Conservation (phyloP, 129 eudicot genomes). For the Flaveria sonorensis region DNA sequence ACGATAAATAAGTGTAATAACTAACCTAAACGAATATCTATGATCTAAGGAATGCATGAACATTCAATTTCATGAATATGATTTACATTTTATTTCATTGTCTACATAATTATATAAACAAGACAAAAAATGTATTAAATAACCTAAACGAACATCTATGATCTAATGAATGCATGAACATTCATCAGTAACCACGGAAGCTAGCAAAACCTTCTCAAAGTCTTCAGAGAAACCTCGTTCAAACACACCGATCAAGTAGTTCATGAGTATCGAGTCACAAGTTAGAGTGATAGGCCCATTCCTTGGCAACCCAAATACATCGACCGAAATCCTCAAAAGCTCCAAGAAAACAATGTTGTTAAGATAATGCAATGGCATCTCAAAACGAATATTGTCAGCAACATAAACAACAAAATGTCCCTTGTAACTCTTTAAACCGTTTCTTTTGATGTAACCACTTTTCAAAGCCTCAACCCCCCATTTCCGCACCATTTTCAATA, state of each 20-base stretch:
- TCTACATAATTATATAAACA: neutral
- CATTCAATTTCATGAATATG: neutral
- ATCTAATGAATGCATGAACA: slow-evolving; percentile 15
- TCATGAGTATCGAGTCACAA: slow-evolving; percentile 41
- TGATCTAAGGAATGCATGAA: slow-evolving; percentile 14
- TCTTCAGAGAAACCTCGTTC: slow-evolving; percentile 35
- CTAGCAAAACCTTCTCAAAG: slow-evolving; percentile 33
- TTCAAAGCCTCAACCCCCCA: slow-evolving; percentile 35
- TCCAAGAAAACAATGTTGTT: slow-evolving; percentile 49
- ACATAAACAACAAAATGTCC: slow-evolving; percentile 68
- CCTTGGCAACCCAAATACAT: slow-evolving; percentile 50
- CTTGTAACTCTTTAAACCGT: slow-evolving; percentile 30
- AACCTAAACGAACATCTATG: neutral
- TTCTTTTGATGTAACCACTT: slow-evolving; percentile 4
- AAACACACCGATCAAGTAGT: slow-evolving; percentile 33
- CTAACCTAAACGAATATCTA: neutral
- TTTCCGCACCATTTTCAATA: slow-evolving; percentile 43
- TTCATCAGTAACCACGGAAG: slow-evolving; percentile 15
- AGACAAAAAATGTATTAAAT: neutral
- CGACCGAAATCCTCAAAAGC: slow-evolving; percentile 60
- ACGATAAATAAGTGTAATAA: neutral
- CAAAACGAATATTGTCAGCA: slow-evolving; percentile 49
- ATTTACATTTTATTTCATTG: neutral
- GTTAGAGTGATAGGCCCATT: slow-evolving; percentile 49
- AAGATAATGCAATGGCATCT: slow-evolving; percentile 53